Base-by-base conservation (phyloP, 306 rosid species). In the Lagenaria siceraria region DNA sequence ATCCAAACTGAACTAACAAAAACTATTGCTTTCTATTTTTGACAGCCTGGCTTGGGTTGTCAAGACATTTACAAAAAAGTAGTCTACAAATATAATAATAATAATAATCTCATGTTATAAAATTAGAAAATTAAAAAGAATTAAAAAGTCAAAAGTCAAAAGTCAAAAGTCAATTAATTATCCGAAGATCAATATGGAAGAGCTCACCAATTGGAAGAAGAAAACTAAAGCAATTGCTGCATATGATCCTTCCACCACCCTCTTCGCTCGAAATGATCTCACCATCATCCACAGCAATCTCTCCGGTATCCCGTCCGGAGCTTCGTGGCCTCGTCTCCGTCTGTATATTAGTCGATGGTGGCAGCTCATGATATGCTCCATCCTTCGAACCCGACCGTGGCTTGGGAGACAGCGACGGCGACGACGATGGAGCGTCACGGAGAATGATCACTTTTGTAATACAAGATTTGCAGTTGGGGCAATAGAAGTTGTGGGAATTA, bases 171-270 rank as follows among this genome's bases (percentile, higher is more conserved):
- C 1, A 40, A 40, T 12, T 5, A 68, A 19, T 36, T 9, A 21
- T 7, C 0, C 3, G 6, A n/a, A 36, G 52, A 46, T 10, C 1
- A 66, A 40, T 22, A 66, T 19, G 53, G 7, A 68, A 42, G 48
- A 21, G 75, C 54, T 68, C 53, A 68, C 75, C 75, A 12, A 68
- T 5, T 21, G 75, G 75, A 42, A 2, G 8, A 42, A 68, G 75
- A 29, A 68, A 68, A 68, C 75, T 68, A 40, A 68, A 68, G 75
- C 75, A 68, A 21, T 68, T 68, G 31, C 75, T 2, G 48, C 75
- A 68, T 21, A 43, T 2, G 31, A 68, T 42, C 31, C 19, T 68
- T 38, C 35, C 53, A 40, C 12, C 53, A 21, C 12, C 74, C 25
- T 64, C 48, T 64, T 64, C 48, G 3, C 27, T 11, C 6, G 53